Evolutionary conservation across 2,329 filamentous ascomycete species (phyloP).

Genomic region (Penicillium polonicum): DNA sequence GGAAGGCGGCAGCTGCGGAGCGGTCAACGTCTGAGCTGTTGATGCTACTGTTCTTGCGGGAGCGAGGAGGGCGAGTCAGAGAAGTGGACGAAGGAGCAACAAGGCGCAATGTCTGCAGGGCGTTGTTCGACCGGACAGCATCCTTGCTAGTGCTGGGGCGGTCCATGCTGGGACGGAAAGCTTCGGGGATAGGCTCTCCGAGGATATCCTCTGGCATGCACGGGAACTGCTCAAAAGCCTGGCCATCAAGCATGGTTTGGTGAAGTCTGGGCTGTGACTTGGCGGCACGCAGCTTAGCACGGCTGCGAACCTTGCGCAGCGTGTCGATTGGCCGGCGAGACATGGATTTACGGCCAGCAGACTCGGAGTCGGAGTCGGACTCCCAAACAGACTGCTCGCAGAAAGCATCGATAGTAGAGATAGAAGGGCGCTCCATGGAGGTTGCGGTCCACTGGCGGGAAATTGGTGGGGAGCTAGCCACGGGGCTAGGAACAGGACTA

Average conservation of each 20-base stretch:
- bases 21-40: conserved; percentile 33
- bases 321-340: conserved; percentile 41
- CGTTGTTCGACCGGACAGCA: conserved; percentile 20
- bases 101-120: conserved; percentile 35
- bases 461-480: conserved; percentile 32
- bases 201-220: conserved; percentile 29
- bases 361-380: conserved; percentile 41
- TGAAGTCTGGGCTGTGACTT: conserved; percentile 39
- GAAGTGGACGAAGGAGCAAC: conserved; percentile 40
- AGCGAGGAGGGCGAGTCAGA: conserved; percentile 26
- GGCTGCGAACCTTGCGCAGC: conserved; percentile 42
- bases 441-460: conserved; percentile 30
- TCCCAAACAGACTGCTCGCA: conserved; percentile 44
- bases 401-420: conserved; percentile 33
- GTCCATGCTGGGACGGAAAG: conserved; percentile 20
- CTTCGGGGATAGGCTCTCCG: conserved; percentile 14
- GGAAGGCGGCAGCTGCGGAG: conserved; percentile 38
- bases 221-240: conserved; percentile 30
- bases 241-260: conserved; percentile 23
- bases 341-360: conserved; percentile 34
- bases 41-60: conserved; percentile 27
- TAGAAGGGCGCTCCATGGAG: conserved; percentile 35
- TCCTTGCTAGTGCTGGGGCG: conserved; percentile 27
- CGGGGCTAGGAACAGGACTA: conserved; percentile 38
- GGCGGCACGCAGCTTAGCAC: conserved; percentile 39